Conservation (phyloP, 306 rosid species). For the Coriaria nepalensis region DNA sequence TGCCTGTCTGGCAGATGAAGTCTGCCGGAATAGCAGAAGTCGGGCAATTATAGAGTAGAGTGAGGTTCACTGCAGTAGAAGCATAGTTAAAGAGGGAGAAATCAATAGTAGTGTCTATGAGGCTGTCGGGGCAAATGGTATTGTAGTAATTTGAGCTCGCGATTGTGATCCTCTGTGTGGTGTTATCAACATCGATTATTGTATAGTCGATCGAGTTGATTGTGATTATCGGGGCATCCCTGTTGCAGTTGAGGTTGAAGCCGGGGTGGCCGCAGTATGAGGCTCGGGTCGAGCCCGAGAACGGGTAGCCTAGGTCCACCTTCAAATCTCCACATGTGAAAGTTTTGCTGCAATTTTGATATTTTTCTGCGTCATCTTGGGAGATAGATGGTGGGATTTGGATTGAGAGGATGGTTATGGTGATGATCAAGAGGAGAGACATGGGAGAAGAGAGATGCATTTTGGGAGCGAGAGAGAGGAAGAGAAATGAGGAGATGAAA, state of each 20-base stretch:
- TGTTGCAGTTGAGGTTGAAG: conserved; percentile 28
- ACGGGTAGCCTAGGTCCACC: conserved; percentile 26
- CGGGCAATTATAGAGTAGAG: conserved; percentile 30
- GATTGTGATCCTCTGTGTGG: conserved; percentile 14
- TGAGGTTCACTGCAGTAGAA: conserved; percentile 11
- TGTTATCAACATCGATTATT: conserved; percentile 18
- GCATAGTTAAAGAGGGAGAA: conserved; percentile 10
- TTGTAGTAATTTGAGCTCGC: conserved; percentile 32
- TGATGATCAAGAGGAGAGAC: conserved; percentile 16
- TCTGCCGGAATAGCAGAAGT: neutral
- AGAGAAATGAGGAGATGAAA: too few relatives aligned
- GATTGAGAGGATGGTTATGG: conserved; percentile 14
- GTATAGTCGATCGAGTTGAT: conserved; percentile 11
- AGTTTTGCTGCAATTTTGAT: conserved; percentile 18
- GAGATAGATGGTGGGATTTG: conserved; percentile 14
- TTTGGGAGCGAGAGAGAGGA: too few relatives aligned
- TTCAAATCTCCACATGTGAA: conserved; percentile 11
- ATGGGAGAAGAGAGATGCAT: conserved; percentile 19
- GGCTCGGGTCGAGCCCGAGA: conserved; percentile 34
- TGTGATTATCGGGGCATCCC: conserved; percentile 11
- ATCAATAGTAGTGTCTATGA: conserved; percentile 15
- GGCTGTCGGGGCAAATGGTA: conserved; percentile 16
- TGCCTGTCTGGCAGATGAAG: conserved; percentile 25
- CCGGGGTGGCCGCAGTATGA: conserved; percentile 38
- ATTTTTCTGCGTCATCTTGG: conserved; percentile 11